Conservation (phyloP, 176 grass and related monocot genomes). For the Oryza punctata region DNA sequence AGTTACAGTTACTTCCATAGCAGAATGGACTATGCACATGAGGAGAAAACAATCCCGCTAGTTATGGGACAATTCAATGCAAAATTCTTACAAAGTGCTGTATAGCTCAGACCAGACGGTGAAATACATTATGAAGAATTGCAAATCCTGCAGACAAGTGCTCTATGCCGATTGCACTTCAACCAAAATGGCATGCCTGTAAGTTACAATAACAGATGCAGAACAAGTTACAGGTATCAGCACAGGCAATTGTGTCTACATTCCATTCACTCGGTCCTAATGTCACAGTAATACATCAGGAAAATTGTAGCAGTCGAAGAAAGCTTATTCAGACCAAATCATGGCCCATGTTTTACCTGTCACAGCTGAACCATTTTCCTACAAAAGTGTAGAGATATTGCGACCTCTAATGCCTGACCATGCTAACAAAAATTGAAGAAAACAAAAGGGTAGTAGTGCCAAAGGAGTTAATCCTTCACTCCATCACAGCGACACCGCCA, state of each 20-base stretch:
- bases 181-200: not conserved
- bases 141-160: not conserved
- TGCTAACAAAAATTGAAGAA: constrained; percentile 31
- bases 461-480: constrained; percentile 42
- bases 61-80: too few species aligned
- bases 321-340: constrained; percentile 48
- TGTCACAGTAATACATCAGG: not conserved
- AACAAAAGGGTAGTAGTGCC: not conserved
- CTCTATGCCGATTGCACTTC: not conserved
- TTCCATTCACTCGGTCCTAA: not conserved
- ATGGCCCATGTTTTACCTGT: not conserved
- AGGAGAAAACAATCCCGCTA: too few species aligned
- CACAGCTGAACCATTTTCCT: constrained; percentile 38
- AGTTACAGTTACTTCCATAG: too few species aligned
- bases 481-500: constrained; percentile 89
- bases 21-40: too few species aligned
- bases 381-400: not conserved
- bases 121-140: not conserved
- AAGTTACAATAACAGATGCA: constrained; percentile 4
- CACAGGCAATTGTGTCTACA: constrained; percentile 7
- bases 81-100: too few species aligned
- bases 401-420: constrained; percentile 11
- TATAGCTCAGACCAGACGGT: not conserved
- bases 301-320: not conserved
- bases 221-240: not conserved